Base-by-base conservation (phyloP, 2,329 filamentous ascomycete genomes). In the Exophiala lecanii-corni region DNA sequence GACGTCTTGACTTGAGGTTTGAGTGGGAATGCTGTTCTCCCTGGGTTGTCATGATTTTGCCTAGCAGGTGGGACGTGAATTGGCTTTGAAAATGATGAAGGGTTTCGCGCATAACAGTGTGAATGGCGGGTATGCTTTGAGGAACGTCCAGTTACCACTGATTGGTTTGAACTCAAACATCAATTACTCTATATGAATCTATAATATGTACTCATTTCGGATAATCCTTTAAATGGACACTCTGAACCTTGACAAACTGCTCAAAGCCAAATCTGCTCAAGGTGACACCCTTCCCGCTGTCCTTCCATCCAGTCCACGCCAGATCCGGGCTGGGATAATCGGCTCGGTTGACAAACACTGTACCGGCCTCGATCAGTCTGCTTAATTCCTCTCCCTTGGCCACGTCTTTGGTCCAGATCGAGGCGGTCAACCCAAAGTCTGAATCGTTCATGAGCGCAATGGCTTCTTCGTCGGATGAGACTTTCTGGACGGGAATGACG, bases 281-380 rank as follows among this genome's bases (percentile, higher is more conserved):
- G 7, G 89, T 96, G 56, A 89, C 84, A 16, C 91, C 91, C 65
- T 86, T 89, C 53, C 91, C 91, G 48, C 89, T 95, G 63, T 95
- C 89, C 73, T 97, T 97, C 89, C 89, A 96, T 9, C 91, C 91
- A 2, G 89, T 92, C 88, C 88, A 94, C n/a, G 89, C 88, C 55
- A 94, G 78, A 65, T 94, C 88, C 50, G 91, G 88, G 62, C 84
- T 88, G 36, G 91, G 91, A 64, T 80, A 97, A 65, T 97, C 91
- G 60, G 86, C 89, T 57, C 91, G 79, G 65, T 97, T 97, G 58
- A 97, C 86, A 68, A 96, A 97, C 36, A 96, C 89, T 2, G 91
- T 97, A 31, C 91, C 91, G 34, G 91, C 89, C 62, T 96, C 89
- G 36, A 97, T 80, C 38, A 82, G 74, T 42, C 92, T 82, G 28